Evolutionary conservation across 257 asterid genomes (phyloP), one percentile per base, ranked within the genome.

Genomic region (Galeopsis tetrahit): DNA sequence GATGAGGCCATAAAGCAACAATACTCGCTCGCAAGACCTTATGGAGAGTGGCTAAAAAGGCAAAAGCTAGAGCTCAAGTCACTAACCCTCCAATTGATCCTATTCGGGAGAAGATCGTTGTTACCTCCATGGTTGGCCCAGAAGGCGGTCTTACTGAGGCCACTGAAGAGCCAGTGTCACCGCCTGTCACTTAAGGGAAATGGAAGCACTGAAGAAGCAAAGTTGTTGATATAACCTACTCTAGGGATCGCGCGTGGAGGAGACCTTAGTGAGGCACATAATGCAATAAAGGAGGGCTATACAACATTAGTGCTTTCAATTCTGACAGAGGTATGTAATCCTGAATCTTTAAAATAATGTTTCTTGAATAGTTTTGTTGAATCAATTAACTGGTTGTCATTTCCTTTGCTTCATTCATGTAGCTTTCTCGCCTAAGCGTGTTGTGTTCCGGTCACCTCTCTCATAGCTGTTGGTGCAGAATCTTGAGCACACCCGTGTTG

Each of bases 61-160:
- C 98, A 95, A 71, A 95, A 87, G 82, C 77, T 92, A 65, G 85
- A 88, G 63, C 79, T 63, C 99, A 92, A 84, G 98, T 95, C 63
- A 95, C 99, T 34, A 95, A 95, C 71, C 99, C 99, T 65, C 99
- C 99, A 1, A 95, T 95, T 31, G 99, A 95, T 74, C 99, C 99
- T 17, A 95, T 95, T 4, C 79, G 99, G 79, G 99, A 95, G 88
- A 95, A 92, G 88, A 95, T 95, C 71, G 99, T 95, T 75, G 99
- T 95, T 75, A 95, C 99, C 79, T 95, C 99, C 79, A 95, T 95
- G 99, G 69, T 95, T n/a, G 99, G 99, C 59, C 99, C 99, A 7
- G 99, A 95, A 85, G 98, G 98, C 13, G 99, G 92, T 84, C 98
- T 90, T 40, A 92, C 99, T 7, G 99, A 95, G 81, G 87, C 97